phyloP scores from a whole-genome alignment of 2,329 filamentous ascomycete genomes.

The Arthrobotrys iridis region DNA sequence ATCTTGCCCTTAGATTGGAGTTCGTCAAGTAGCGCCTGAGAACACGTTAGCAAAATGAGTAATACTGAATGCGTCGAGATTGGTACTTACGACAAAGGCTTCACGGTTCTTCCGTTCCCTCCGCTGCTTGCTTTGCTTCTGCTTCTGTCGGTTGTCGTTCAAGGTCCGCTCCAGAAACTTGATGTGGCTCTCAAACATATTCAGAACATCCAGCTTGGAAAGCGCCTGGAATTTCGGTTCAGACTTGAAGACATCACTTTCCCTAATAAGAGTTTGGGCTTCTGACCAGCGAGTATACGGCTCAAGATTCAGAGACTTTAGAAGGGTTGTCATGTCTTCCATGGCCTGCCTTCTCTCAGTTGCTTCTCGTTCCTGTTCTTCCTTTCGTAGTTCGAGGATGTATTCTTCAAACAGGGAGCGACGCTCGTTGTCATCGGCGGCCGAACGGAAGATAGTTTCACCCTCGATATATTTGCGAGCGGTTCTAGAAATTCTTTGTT shows the following conservation, averaged over 20 bases:
- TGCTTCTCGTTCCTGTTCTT: slow-evolving; percentile 78
- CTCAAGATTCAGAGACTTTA: slow-evolving; percentile 83
- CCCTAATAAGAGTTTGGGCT: slow-evolving; percentile 82
- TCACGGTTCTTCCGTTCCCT: slow-evolving; percentile 88
- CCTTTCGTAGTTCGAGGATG: slow-evolving; percentile 81
- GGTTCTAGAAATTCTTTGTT: slow-evolving; percentile 63
- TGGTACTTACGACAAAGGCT: slow-evolving; percentile 68
- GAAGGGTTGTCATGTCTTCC: slow-evolving; percentile 79
- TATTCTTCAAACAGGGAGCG: slow-evolving; percentile 95
- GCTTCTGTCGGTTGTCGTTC: slow-evolving; percentile 88
- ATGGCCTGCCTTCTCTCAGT: slow-evolving; percentile 80
- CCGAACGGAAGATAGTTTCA: slow-evolving; percentile 93
- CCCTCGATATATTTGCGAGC: slow-evolving; percentile 92
- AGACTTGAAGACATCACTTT: slow-evolving; percentile 77
- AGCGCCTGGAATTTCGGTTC: slow-evolving; percentile 87
- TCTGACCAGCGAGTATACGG: slow-evolving; percentile 95
- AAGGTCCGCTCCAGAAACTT: slow-evolving; percentile 88
- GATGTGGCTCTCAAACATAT: slow-evolving; percentile 93
- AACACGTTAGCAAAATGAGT: background rate
- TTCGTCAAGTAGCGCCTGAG: slow-evolving; percentile 73
- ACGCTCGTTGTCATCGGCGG: slow-evolving; percentile 85
- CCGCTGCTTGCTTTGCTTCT: slow-evolving; percentile 82
- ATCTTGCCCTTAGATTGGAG: slow-evolving; percentile 80
- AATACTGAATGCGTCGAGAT: background rate
- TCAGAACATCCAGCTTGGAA: slow-evolving; percentile 88